Evolutionary conservation across 352 stramenopile genomes (phyloP), one percentile per base, ranked within the genome.

Genomic region (Pythium chondricola): DNA sequence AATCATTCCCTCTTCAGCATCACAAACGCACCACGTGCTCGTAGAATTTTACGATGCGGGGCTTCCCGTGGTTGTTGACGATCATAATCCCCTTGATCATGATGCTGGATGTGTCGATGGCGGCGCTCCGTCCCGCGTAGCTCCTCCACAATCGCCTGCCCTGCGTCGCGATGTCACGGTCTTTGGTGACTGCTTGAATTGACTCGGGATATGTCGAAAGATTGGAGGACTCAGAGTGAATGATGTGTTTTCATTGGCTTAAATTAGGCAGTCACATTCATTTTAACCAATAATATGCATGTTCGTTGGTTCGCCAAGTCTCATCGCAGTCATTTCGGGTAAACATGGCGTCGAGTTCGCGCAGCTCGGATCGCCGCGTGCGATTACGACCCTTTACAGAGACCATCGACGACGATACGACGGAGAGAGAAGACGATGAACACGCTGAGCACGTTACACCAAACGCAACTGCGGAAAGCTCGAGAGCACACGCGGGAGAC

Each of bases 21-120:
- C n/a, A n/a, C n/a, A n/a, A 13, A 82, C 86, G 74, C 63, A 97
- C 91, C 69, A 99, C 93, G 29, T 95, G 90, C 80, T 99, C 94
- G 71, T 98, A 99, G 80, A 99, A 99, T 81, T 99, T 99, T 63
- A 96, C 88, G 44, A 99, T 88, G 25, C 97, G 94, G 42, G 95
- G 95, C 70, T 99, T 98, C 41, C 97, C 97, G 63, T 98, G 96
- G 76, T 99, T 99, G 74, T 99, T 99, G 10, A 99, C 93, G 69
- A 99, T 99, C 26, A 99, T 81, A 48, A 99, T 97, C 49, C 94
- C 96, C 72, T 98, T 98, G 59, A 99, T 98, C 96, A 99, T 99
- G 31, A 43, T 30, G 40, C 32, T 32, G 43, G 30, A 13, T 16
- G 4, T 42, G 21, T 42, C 9, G 8, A 33, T 11, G 5, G 50